Evolutionary conservation across 2,329 filamentous ascomycete species (phyloP).

Genomic region (Ceratocystis lukuohia): DNA sequence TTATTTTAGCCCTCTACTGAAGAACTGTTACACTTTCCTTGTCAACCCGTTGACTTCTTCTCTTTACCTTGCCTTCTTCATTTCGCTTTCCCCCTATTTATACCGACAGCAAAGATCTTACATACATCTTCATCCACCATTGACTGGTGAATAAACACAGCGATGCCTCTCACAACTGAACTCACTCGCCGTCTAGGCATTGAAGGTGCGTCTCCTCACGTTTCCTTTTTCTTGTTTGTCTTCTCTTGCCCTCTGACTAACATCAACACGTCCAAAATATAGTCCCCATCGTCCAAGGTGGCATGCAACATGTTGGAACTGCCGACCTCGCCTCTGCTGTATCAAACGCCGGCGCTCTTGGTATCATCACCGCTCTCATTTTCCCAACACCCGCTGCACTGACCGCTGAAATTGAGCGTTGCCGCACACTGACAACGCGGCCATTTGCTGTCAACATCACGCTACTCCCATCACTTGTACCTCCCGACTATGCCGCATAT

Average conservation of each 20-base stretch:
- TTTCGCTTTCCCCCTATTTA: not conserved
- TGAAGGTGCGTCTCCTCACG: constrained; percentile 27
- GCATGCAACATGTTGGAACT: constrained; percentile 78
- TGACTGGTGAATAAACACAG: constrained; percentile 20
- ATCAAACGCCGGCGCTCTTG: constrained; percentile 68
- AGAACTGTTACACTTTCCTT: not conserved
- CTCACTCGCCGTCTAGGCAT: constrained; percentile 46
- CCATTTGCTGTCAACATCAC: constrained; percentile 94
- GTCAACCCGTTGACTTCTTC: too few species aligned
- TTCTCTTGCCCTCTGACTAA: constrained; percentile 1
- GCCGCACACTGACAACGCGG: constrained; percentile 61
- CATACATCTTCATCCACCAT: not conserved
- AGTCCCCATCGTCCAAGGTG: constrained; percentile 75
- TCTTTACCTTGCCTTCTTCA: too few species aligned
- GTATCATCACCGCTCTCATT: constrained; percentile 76
- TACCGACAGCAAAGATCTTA: not conserved
- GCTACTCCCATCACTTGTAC: constrained; percentile 74
- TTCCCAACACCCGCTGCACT: constrained; percentile 86
- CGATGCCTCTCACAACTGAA: constrained; percentile 45
- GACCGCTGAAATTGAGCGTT: constrained; percentile 82
- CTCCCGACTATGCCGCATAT: constrained; percentile 85
- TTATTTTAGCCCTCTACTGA: too few species aligned
- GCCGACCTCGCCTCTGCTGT: constrained; percentile 66
- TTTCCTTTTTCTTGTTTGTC: not conserved
- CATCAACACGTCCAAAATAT: constrained; percentile 7